A percentile compares a stretch with the other conserved stretches of the same genome.
Evolutionary conservation across 2,329 filamentous ascomycete genomes (phyloP).

Genomic region (Venturia asperata): DNA sequence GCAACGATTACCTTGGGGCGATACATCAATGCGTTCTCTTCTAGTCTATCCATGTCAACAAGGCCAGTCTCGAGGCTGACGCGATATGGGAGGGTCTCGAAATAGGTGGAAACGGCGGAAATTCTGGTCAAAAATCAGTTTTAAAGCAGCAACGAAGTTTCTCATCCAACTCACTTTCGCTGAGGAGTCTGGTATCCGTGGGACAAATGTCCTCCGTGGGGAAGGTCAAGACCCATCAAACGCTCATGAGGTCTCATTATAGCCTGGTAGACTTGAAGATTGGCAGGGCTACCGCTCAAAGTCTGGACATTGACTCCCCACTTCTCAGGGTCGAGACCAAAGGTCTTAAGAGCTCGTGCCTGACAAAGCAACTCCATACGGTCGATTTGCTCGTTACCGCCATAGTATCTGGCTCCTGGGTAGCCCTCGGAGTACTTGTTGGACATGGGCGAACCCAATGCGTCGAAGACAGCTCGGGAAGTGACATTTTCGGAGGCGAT

Average conservation of each 20-base stretch:
- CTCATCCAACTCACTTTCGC: constrained; percentile 60
- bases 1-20: constrained; percentile 93
- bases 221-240: constrained; percentile 92
- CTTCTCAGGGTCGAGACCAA: constrained; percentile 72
- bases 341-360: constrained; percentile 79
- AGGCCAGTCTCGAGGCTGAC: constrained; percentile 83
- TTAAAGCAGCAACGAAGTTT: constrained; percentile 47
- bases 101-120: constrained; percentile 98
- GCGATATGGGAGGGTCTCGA: constrained; percentile 94
- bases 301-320: constrained; percentile 95
- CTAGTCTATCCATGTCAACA: constrained; percentile 91
- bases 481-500: constrained; percentile 36
- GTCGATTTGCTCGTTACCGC: constrained; percentile 94
- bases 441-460: constrained; percentile 50
- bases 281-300: constrained; percentile 86
- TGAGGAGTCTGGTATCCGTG: constrained; percentile 96
- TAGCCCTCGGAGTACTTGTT: constrained; percentile 99
- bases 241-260: constrained; percentile 93
- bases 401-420: constrained; percentile 91
- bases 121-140: constrained; percentile 49
- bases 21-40: constrained; percentile 80
- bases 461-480: constrained; percentile 34
- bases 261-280: constrained; percentile 96
- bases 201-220: constrained; percentile 88
- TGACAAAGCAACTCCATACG: constrained; percentile 84